These are phyloP conservation scores for Cystobasidium sp. DNA, from an alignment of 1,284 basidiomycete species.

Conservation along the genomic window DNA sequence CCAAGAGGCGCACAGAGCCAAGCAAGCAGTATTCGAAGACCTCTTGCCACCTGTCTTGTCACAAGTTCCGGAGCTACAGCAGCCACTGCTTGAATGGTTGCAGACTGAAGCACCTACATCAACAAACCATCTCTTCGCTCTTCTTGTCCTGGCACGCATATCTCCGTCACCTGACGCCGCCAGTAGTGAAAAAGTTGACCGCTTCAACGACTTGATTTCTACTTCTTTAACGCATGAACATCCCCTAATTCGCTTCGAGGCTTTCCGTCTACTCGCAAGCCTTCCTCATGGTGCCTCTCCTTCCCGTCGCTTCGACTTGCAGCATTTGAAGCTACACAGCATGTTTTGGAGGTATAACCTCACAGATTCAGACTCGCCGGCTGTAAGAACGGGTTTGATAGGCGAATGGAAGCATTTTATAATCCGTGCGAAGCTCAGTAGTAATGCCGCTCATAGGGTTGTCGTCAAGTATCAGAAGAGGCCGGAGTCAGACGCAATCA, in stretches of 20 bases:
- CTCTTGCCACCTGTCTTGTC: conserved; percentile 32
- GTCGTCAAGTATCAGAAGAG: conserved; percentile 10
- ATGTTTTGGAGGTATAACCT: conserved; percentile 39
- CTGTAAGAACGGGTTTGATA: conserved; percentile 31
- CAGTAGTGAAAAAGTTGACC: neutral
- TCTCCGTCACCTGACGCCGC: neutral
- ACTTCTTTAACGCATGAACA: conserved; percentile 18
- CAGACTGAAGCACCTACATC: neutral
- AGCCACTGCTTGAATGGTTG: conserved; percentile 7
- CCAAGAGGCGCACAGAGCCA: conserved; percentile 2
- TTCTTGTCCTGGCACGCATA: conserved; percentile 10
- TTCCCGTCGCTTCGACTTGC: conserved; percentile 2
- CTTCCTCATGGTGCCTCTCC: conserved; percentile 13
- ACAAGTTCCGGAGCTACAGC: neutral
- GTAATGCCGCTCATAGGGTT: conserved; percentile 8
- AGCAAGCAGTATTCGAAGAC: conserved; percentile 26
- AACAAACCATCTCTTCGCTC: conserved; percentile 8
- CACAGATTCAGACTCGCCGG: conserved; percentile 32
- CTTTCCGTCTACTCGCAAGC: conserved; percentile 7
- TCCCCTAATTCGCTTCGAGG: conserved; percentile 35
- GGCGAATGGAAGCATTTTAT: conserved; percentile 41
- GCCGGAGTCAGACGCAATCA: neutral
- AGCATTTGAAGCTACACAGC: conserved; percentile 22
- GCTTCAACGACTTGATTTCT: conserved; percentile 12
- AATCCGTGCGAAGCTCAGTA: conserved; percentile 12